A percentile compares a stretch with the other conserved stretches of the same genome.
These are phyloP conservation scores for Poa annua DNA, from an alignment of 176 grass and related monocot genomes.

Conservation along the genomic window DNA sequence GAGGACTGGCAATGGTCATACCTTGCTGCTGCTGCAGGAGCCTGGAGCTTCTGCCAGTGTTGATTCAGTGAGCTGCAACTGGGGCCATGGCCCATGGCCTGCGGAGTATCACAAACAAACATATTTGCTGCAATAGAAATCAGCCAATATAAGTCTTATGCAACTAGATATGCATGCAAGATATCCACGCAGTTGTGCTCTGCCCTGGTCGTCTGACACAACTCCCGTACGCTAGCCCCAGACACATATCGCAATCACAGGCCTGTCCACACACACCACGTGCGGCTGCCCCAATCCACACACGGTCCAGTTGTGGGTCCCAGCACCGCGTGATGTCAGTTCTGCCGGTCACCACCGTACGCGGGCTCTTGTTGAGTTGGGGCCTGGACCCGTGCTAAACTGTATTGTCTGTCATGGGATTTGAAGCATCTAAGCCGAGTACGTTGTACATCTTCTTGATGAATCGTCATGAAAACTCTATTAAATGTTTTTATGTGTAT, in stretches of 20 bases:
- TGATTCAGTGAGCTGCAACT: too few relatives aligned
- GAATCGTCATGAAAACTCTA: not conserved
- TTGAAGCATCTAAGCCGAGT: not conserved
- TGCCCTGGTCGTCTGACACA: not conserved
- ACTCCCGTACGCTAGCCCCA: not conserved
- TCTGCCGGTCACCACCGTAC: not conserved
- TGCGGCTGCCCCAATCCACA: not conserved
- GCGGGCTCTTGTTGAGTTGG: not conserved
- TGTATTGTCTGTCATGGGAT: too few relatives aligned
- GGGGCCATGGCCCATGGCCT: not conserved
- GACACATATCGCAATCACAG: not conserved
- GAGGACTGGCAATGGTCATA: not conserved
- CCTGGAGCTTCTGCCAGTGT: too few relatives aligned
- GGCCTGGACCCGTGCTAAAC: too few relatives aligned
- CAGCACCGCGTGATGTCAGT: not conserved
- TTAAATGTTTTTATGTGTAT: not conserved
- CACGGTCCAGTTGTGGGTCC: not conserved
- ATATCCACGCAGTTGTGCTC: not conserved
- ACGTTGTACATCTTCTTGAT: slow-evolving; percentile 6
- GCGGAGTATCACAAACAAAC: not conserved
- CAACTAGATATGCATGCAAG: not conserved
- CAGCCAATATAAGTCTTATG: not conserved
- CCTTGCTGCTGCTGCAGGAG: not conserved
- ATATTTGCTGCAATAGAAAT: not conserved
- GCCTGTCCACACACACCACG: not conserved